Conservation (phyloP, 108 stramenopile species). For the Mediolabrus comicus region DNA sequence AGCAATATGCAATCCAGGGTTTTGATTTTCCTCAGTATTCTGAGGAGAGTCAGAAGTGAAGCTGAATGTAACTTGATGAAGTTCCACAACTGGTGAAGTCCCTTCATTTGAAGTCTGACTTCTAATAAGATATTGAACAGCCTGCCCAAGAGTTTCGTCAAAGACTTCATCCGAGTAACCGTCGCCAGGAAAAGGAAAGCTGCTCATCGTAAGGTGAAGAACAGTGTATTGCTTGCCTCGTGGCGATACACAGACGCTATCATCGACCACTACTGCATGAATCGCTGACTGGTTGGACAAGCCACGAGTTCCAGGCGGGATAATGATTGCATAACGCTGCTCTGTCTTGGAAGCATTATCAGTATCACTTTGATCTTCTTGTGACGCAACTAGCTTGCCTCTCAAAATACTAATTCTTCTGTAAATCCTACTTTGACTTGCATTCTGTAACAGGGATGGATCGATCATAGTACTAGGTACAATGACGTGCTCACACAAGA, state of each 20-base stretch:
- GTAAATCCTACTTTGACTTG: slow-evolving; percentile 20
- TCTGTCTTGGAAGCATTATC: slow-evolving; percentile 13
- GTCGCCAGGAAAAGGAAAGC: slow-evolving; percentile 13
- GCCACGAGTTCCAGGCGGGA: slow-evolving; percentile 61
- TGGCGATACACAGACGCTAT: slow-evolving; percentile 64
- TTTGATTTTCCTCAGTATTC: background rate
- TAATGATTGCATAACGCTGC: slow-evolving; percentile 65
- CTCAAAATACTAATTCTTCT: slow-evolving; percentile 58
- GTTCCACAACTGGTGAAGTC: slow-evolving; percentile 11
- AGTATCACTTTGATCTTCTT: slow-evolving; percentile 19
- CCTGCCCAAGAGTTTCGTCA: slow-evolving; percentile 43
- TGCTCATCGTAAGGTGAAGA: slow-evolving; percentile 68
- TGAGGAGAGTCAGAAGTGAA: slow-evolving; percentile 18
- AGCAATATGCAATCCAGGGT: slow-evolving; percentile 57
- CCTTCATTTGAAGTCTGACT: slow-evolving; percentile 9
- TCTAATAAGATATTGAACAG: slow-evolving; percentile 25
- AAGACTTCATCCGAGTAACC: slow-evolving; percentile 5
- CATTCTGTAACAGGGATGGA: background rate
- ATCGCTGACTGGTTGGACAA: slow-evolving; percentile 53
- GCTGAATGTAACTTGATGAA: slow-evolving; percentile 47
- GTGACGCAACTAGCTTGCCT: slow-evolving; percentile 40
- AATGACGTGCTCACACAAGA: slow-evolving; percentile 60
- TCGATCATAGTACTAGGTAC: slow-evolving; percentile 45
- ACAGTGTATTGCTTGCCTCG: slow-evolving; percentile 46
- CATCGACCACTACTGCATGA: slow-evolving; percentile 64